Evolutionary conservation across 129 eudicot genomes (phyloP), one percentile per base, ranked within the genome.

Genomic region (Escallonia rubra): DNA sequence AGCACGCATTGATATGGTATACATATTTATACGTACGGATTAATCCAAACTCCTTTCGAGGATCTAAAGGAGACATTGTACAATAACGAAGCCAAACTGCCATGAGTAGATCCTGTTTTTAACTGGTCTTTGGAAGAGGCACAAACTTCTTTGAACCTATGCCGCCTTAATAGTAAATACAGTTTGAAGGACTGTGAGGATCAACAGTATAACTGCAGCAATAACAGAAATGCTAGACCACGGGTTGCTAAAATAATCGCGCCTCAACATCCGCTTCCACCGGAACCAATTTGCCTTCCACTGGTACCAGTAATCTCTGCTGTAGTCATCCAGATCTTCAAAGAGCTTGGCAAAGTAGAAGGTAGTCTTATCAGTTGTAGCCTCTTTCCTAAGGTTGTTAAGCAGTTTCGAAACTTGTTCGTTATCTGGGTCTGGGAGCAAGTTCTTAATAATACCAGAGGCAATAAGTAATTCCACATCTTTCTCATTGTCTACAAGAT

Each of bases 191-290:
- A 53, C 10, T 4, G 72, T 68, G 2, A 69, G 73, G 7, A 42
- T 7, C 1, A 69, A 57, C 57, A 69, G n/a, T 16, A 39, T 43
- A 43, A 44, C 47, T 34, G 57, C 73, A 5, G 55, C 64, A 45
- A 69, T 38, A 10, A 69, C 65, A 34, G 73, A 69, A 34, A 69
- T 57, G 52, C 51, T 23, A 14, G 73, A 44, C 73, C 73, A 69
- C 3, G 73, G 73, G 8, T 16, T 44, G 65, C 43, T 58, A 47
- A 58, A 59, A 23, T 69, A 69, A 43, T 65, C 45, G 15, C 46
- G 70, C 13, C 47, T 46, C 68, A 64, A 64, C 8, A 13, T 6
- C 9, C 7, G 12, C 64, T 9, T 44, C 41, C 43, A 68, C 15
- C n/a, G 52, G 10, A 53, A 12, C 59, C 61, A 52, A 3, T 38